Base-by-base conservation (phyloP, 179 eudicot genomes). In the Amaranthus tricolor region DNA sequence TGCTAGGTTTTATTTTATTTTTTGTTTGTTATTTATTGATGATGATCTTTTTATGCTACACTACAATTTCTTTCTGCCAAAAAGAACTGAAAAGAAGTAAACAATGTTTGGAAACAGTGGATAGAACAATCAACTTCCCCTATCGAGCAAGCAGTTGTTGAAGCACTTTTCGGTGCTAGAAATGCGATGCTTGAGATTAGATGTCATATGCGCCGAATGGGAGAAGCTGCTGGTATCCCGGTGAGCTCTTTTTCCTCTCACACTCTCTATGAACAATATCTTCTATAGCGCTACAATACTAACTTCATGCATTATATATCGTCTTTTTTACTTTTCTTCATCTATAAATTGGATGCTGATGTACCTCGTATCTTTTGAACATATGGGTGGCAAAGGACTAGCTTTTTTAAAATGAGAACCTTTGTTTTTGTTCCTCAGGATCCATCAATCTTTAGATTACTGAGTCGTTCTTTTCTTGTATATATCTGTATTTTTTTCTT, bases 181-280 rank as follows among this genome's bases (percentile, higher is more conserved):
- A 87, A 89, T 76, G 81, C 91, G 17, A 95, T 95, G 98, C 90
- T 95, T 70, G 85, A 76, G 63, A 91, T 95, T 72, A 88, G 99
- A 84, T 57, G 64, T 83, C 87, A 82, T 77, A 91, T 95, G 99
- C 92, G 88, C 66, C 85, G 77, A 73, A 93, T 93, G 99, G 99
- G 99, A 70, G 87, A 89, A 79, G 92, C 91, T 75, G 96, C 99
- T 44, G 95, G 93, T 75, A 82, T 90, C 11, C 99, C 99, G 24
- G 98, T 94, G 80, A 60, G 90, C 80, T 78, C 62, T 76, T 84
- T 76, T 12, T 72, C 20, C 17, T 66, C 47, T 65, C 58, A 40
- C 17, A 17, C 50, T 60, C 21, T 56, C 60, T n/a, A 45, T 77
- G 13, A 7, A 6, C 6, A 47, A 24, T 3, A 11, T 5, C 31